phyloP scores from a whole-genome alignment of 1,284 basidiomycete genomes.

The Sparassis latifolia region DNA sequence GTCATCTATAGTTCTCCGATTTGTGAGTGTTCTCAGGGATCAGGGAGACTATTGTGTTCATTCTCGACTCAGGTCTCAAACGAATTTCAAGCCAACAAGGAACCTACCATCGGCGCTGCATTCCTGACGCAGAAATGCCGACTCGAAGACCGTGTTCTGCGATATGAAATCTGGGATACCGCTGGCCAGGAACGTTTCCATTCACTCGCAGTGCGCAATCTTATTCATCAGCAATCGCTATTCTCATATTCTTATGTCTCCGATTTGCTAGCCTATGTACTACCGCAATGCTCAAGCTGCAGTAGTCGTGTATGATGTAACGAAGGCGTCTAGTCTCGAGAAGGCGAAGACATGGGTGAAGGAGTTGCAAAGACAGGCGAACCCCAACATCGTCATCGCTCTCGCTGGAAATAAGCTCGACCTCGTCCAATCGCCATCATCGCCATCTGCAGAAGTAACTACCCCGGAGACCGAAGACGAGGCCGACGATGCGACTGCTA shows the following conservation, averaged over 20 bases:
- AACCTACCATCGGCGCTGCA: conserved; percentile 96
- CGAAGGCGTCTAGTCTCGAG: conserved; percentile 90
- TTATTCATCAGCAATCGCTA: conserved; percentile 4
- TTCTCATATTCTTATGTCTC: conserved; percentile 1
- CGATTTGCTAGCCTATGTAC: conserved; percentile 79
- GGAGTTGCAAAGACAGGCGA: conserved; percentile 97
- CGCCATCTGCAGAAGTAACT: conserved; percentile 43
- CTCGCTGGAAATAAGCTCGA: conserved; percentile 96
- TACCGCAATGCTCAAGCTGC: conserved; percentile 98
- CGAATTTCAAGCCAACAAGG: conserved; percentile 95
- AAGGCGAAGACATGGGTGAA: conserved; percentile 99
- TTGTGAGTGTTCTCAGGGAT: conserved; percentile 52
- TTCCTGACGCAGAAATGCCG: conserved; percentile 91
- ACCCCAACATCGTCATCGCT: conserved; percentile 98
- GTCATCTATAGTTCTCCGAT: conserved; percentile 97
- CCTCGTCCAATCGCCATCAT: conserved; percentile 69
- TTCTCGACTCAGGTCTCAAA: conserved; percentile 63
- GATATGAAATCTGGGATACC: conserved; percentile 97
- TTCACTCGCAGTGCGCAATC: conserved; percentile 69
- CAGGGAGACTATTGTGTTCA: background rate
- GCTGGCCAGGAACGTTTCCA: conserved; percentile 95
- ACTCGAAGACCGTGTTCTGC: conserved; percentile 84
- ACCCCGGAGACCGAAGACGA: conserved; percentile 71
- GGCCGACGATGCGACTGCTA: conserved; percentile 82
- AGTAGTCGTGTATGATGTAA: conserved; percentile 97